Evolutionary conservation across 2,329 filamentous ascomycete genomes (phyloP), one percentile per base, ranked within the genome.

Genomic region (Exophiala calicioides): DNA sequence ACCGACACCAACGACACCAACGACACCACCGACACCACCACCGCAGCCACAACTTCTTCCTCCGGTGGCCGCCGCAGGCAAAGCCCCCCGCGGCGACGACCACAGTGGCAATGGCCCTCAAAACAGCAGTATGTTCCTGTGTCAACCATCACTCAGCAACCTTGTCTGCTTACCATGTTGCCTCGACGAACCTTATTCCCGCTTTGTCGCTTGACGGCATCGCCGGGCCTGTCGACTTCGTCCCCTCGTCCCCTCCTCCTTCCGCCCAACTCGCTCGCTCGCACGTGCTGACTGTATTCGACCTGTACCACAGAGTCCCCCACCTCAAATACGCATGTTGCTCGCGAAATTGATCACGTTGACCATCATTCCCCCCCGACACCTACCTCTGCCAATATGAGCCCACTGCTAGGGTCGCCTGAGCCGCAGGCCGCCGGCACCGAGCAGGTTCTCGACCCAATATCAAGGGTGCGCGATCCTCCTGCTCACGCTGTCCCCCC

Each of bases 391-490:
- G 44, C 40, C 48, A 45, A 32, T 24, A 55, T 55, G 52, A 52
- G 44, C 43, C 45, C 47, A 8, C 33, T 33, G 23, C 24, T 44
- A 21, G 32, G 44, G 41, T 52, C 52, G 15, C 39, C 37, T 13
- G 52, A 55, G 44, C 42, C 40, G 21, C 48, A 43, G 31, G 35
- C 44, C 18, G 37, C 40, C 32, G 23, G 30, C 33, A 21, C 44
- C 37, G 39, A 49, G 31, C 42, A 44, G 20, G 52, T 43, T 19
- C 38, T 55, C 21, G 52, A 55, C 39, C 52, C 52, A 23, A 55
- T 55, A 20, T 55, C 52, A 46, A 44, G 52, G 44, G 52, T 55
- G 27, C 38, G 21, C 18, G 30, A 32, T 20, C 40, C 30, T 27
- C 16, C 13, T 16, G 12, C 30, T 16, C 27, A 19, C 18, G 12